Base-by-base conservation (phyloP, 768 basidiomycete species). In the Cystoderma amianthinum region DNA sequence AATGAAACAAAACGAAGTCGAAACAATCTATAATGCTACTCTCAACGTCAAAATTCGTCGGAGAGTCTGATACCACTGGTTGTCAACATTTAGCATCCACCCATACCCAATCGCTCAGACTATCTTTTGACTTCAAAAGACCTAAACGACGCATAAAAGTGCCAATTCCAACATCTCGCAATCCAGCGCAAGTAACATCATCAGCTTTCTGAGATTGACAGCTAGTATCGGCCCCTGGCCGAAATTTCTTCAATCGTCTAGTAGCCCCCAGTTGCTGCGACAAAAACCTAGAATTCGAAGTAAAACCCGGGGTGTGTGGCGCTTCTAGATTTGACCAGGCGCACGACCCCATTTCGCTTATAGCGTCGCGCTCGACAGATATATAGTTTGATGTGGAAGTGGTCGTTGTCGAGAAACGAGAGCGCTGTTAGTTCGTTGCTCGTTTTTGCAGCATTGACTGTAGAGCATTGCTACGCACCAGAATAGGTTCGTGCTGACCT, bases 351-450 rank as follows among this genome's bases (percentile, higher is more conserved):
- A 43, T 48, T 17, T 53, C 48, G 23, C 40, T 36, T 2, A 13
- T 35, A 28, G 33, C 46, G 36, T 47, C 49, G 13, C 24, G 24
- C 4, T 47, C 41, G 13, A 53, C 48, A 7, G 49, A 34, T n/a
- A 56, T 35, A 36, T 54, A 56, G 35, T 55, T 55, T 13, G 55
- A 54, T 5, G 53, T 55, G 5, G 55, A 55, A 13, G 53, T 56
- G 10, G 55, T 54, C 7, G 53, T 50, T 5, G 47, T 50, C 4
- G 55, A 56, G 22, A 52, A 54, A 9, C 47, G 37, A 21, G 55
- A 56, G 30, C 49, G 39, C 55, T 56, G 12, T 11, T n/a, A n/a
- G 35, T 30, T 9, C 3, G 2, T 15, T 4, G 19, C 15, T 13
- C 11, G 15, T 11, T 15, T n/a, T 15, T 11, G 17, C 11, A 18